Percentiles rank a stretch among this genome's conserved stretches.
These are phyloP conservation scores for Collybiopsis confluens DNA, from an alignment of 768 basidiomycete species.

Conservation along the genomic window DNA sequence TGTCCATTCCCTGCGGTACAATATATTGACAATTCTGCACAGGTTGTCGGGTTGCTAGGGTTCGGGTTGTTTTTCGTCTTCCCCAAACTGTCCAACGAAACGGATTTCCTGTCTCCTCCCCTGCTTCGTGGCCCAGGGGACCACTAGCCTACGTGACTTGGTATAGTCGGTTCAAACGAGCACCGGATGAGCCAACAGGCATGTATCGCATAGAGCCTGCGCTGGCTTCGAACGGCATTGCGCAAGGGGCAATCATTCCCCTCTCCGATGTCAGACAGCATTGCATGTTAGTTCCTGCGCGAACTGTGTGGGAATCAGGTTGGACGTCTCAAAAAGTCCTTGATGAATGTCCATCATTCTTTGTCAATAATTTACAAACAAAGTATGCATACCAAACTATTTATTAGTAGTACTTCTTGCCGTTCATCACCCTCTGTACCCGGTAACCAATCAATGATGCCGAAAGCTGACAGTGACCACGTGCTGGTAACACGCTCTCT, in stretches of 20 bases:
- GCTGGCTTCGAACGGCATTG: neutral
- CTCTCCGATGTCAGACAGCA: conserved; percentile 24
- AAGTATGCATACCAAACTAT: conserved; percentile 24
- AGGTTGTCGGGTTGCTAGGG: too few species aligned
- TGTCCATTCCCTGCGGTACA: neutral
- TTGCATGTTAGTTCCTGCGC: conserved; percentile 28
- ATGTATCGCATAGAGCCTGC: conserved; percentile 9
- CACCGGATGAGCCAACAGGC: conserved; percentile 2
- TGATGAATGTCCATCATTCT: conserved; percentile 16
- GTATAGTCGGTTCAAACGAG: too few species aligned
- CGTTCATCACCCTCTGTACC: too few species aligned
- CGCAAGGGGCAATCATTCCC: conserved; percentile 22
- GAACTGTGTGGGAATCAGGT: conserved; percentile 1
- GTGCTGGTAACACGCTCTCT: too few species aligned
- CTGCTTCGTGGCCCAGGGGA: neutral
- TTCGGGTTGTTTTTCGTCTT: too few species aligned
- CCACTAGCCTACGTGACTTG: conserved; percentile 13
- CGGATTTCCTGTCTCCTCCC: too few species aligned
- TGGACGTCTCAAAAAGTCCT: conserved; percentile 16
- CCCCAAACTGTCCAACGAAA: too few species aligned
- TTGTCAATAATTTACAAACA: conserved; percentile 22
- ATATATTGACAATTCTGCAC: too few species aligned
- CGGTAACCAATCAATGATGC: too few species aligned
- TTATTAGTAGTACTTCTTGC: too few species aligned
- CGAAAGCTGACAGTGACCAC: too few species aligned